Evolutionary conservation across 78 protist genomes (phyloP), one percentile per base, ranked within the genome.

Genomic region (Dictyostelium capitatum): DNA sequence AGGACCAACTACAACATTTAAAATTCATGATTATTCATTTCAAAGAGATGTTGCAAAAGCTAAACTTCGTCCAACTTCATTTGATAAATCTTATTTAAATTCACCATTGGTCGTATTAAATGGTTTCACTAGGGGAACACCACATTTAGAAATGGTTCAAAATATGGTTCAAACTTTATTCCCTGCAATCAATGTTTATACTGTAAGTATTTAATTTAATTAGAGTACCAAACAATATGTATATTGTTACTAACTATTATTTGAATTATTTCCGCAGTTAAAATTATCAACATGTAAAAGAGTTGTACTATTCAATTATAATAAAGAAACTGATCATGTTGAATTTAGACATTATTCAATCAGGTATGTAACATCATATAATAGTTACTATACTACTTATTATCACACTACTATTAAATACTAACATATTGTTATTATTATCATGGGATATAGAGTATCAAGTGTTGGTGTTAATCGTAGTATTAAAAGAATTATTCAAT

Each of bases 1-100:
- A 7, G 98, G 98, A 6, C 98, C 98, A n/a, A 95, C 98, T 2
- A 65, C 92, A 25, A 94, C 96, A 1, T 97, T 97, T 77, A 83
- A 87, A 15, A 56, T 97, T 12, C 37, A 20, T 1, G 51, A 79
- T 28, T 97, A 81, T 69, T 82, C 97, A 19, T 48, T 75, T 17
- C 56, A 62, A 14, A 20, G n/a, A 48, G 98, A 97, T 43, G 89
- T 97, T 19, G 56, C 79, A 56, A 72, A 72, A 47, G 83, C 80
- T 8, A 89, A 80, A 46, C 6, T 89, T 19, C 74, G 72, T 78
- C 80, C 80, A 79, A 28, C 72, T 19, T 37, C 65, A 4, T 53
- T 65, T 1, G 72, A 30, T 3, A 89, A 46, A n/a, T 73, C 80
- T 2, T 72, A 64, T 54, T 20, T 80, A 1, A n/a, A 19, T 23